Evolutionary conservation across 2,329 filamentous ascomycete genomes (phyloP), one percentile per base, ranked within the genome.

Genomic region (Exophiala sideris): DNA sequence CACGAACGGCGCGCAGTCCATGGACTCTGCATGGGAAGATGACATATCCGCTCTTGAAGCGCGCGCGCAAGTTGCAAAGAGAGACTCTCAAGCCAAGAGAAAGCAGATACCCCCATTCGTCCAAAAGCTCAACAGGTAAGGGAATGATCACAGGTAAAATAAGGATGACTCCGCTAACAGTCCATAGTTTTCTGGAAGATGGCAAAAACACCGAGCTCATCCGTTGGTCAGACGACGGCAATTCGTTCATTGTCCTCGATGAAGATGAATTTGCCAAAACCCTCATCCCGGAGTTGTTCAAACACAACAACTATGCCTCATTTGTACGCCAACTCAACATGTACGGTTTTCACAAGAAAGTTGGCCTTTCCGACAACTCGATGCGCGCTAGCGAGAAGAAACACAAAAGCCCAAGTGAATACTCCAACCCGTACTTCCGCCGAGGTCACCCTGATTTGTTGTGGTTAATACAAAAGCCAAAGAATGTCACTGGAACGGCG

Each of bases 101-200:
- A 97, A 97, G 72, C 89, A 95, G 66, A 97, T 99, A 9, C 92
- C 94, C 1, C 92, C 94, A 0, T 99, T 99, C 76, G 91, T 99
- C 40, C 91, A 96, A 71, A 99, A 99, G 69, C 75, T 99, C 51
- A 95, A 91, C 84, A 97, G 92, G 92, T 95, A 76, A 74, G 82
- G 33, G 48, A 46, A 56, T 62, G 42, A 40, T 39, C 7, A 29
- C 24, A 20, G n/a, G 9, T 32, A 10, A 18, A 14, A 36, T 35
- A 34, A 11, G 42, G 16, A 18, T 41, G 3, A 21, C n/a, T 21
- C 12, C 18, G 45, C 49, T 55, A 41, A 44, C 54, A 3, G 7
- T 24, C 16, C 48, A 41, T 65, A 97, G 94, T 70, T 99, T 97
- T 67, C 80, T 99, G 11, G 91, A 99, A 65, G 87, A 95, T 66